Evolutionary conservation across 2,329 filamentous ascomycete genomes (phyloP).

Genomic region (Diaporthe eres): DNA sequence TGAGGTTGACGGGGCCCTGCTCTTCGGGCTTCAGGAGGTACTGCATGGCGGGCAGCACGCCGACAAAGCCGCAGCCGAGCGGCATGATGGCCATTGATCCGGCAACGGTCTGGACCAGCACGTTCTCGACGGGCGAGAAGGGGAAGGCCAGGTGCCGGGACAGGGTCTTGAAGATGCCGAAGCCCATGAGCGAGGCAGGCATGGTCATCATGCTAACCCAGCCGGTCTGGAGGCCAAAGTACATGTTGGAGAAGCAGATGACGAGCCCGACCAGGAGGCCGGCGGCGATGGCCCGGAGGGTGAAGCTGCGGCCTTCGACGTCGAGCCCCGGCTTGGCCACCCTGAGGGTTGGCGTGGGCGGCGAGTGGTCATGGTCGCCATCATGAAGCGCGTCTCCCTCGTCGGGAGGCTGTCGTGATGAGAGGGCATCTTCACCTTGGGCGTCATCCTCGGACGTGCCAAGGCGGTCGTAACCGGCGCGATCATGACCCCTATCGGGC

Average conservation of each 20-base stretch:
- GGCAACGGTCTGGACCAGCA: slow-evolving; percentile 95
- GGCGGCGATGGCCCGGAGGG: slow-evolving; percentile 81
- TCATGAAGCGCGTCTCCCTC: not conserved
- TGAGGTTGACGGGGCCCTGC: slow-evolving; percentile 80
- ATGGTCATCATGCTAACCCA: slow-evolving; percentile 89
- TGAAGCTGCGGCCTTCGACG: slow-evolving; percentile 80
- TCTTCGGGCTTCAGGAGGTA: slow-evolving; percentile 85
- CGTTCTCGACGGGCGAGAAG: slow-evolving; percentile 96
- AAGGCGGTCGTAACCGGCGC: slow-evolving; percentile 3
- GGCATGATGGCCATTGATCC: slow-evolving; percentile 98
- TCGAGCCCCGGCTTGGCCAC: slow-evolving; percentile 35
- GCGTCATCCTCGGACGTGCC: not conserved
- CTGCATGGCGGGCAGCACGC: slow-evolving; percentile 89
- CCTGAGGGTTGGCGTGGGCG: not conserved
- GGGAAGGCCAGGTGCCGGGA: slow-evolving; percentile 80
- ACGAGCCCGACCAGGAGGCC: slow-evolving; percentile 88
- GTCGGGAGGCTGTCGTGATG: not conserved
- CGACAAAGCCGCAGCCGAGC: slow-evolving; percentile 93
- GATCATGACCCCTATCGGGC: slow-evolving; percentile 37
- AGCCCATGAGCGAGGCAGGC: slow-evolving; percentile 94
- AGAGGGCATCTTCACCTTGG: not conserved
- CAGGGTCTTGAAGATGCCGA: slow-evolving; percentile 90
- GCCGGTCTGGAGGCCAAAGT: slow-evolving; percentile 87
- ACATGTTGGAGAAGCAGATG: slow-evolving; percentile 98
- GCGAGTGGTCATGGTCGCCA: not conserved